These are phyloP conservation scores for Dioszegia hungarica DNA, from an alignment of 768 basidiomycete genomes.

Conservation along the genomic window DNA sequence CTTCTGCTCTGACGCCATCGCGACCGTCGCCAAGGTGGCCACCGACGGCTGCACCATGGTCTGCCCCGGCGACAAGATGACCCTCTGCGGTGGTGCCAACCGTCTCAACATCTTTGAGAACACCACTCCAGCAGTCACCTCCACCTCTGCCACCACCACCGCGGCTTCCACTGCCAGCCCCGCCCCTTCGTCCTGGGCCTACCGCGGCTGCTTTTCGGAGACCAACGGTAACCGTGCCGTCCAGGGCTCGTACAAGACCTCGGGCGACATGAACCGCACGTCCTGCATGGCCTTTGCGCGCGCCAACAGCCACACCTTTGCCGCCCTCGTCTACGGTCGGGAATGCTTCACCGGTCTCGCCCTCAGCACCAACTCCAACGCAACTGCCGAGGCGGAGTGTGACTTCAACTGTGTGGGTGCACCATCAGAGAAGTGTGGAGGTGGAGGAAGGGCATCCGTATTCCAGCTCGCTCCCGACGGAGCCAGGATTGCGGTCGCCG, in stretches of 20 bases:
- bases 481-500: neutral
- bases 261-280: neutral
- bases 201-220: constrained; percentile 15
- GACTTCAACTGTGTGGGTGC: constrained; percentile 38
- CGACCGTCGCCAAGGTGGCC: constrained; percentile 17
- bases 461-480: neutral
- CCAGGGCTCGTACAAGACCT: constrained; percentile 8
- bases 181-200: constrained; percentile 4
- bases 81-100: constrained; percentile 13
- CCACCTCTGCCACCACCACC: neutral
- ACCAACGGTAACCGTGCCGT: constrained; percentile 19
- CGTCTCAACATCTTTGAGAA: constrained; percentile 10
- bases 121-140: neutral
- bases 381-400: constrained; percentile 17
- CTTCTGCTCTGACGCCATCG: constrained; percentile 27
- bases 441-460: constrained; percentile 22
- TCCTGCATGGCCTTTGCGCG: constrained; percentile 26
- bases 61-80: constrained; percentile 12
- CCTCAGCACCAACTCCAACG: constrained; percentile 19
- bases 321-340: constrained; percentile 21
- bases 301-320: constrained; percentile 18
- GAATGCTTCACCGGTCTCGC: constrained; percentile 31
- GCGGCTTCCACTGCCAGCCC: neutral
- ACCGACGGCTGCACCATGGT: constrained; percentile 13
- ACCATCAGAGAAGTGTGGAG: constrained; percentile 27